Evolutionary conservation across 805 yeast genomes (phyloP).

Genomic region (Isabelozyma rhagii): DNA sequence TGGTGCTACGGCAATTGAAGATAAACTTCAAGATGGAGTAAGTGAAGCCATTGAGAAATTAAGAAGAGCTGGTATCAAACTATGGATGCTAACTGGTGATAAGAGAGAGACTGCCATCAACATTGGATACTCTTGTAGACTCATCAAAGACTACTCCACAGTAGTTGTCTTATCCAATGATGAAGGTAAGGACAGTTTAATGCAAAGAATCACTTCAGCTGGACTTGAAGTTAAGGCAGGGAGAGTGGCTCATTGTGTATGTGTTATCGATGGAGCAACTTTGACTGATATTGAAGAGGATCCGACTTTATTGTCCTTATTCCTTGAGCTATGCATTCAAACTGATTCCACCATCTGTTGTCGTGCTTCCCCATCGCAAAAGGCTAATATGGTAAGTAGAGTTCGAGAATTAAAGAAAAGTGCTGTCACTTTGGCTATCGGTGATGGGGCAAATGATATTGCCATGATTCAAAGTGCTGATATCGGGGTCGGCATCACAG

Average conservation of each 20-base stretch:
- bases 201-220: constrained; percentile 70
- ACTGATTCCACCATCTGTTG: constrained; percentile 93
- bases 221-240: constrained; percentile 69
- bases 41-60: constrained; percentile 90
- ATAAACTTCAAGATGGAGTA: constrained; percentile 94
- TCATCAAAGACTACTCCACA: constrained; percentile 90
- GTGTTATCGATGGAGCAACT: constrained; percentile 93
- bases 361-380: constrained; percentile 96
- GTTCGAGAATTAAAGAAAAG: constrained; percentile 68
- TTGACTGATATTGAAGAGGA: constrained; percentile 71
- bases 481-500: constrained; percentile 96
- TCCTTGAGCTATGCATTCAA: constrained; percentile 79
- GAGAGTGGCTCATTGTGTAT: constrained; percentile 87
- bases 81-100: constrained; percentile 99
- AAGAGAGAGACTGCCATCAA: constrained; percentile 97
- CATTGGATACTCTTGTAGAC: constrained; percentile 90
- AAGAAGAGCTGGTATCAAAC: constrained; percentile 85
- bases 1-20: constrained; percentile 98
- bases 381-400: constrained; percentile 80
- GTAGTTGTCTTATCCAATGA: constrained; percentile 64
- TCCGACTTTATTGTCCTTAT: constrained; percentile 64
- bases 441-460: constrained; percentile 98
- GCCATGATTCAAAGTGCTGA: constrained; percentile 99
- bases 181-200: constrained; percentile 51
- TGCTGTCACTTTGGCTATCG: constrained; percentile 89